Percentiles rank a stretch among this genome's conserved stretches.
These are phyloP conservation scores for Leavenworthia alabamica DNA, from an alignment of 345 rosid species.

Conservation along the genomic window DNA sequence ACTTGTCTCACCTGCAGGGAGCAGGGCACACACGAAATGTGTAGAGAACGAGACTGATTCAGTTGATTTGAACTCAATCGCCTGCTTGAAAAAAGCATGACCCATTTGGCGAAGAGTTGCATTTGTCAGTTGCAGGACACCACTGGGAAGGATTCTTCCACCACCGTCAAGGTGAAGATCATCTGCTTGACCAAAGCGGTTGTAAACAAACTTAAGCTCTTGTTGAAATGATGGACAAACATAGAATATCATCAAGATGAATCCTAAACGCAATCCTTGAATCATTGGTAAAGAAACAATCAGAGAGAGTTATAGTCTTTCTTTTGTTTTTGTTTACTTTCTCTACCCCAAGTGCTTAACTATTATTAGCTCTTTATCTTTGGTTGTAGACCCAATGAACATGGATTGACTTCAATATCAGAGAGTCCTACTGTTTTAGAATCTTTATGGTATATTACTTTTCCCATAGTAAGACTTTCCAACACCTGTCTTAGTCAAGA, in stretches of 20 bases:
- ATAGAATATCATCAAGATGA: constrained; percentile 4
- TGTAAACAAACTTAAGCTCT: constrained; percentile 34
- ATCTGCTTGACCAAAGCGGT: constrained; percentile 33
- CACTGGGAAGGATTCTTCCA: constrained; percentile 31
- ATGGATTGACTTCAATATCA: not conserved
- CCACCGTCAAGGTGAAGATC: constrained; percentile 27
- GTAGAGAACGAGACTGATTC: constrained; percentile 36
- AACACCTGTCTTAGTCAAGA: constrained; percentile 15
- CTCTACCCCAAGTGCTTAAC: not conserved
- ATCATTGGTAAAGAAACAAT: constrained; percentile 2
- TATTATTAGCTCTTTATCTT: constrained; percentile 6
- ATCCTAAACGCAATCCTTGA: constrained; percentile 12
- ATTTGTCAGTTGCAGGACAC: constrained; percentile 47
- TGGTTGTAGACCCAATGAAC: constrained; percentile 5
- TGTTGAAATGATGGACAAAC: constrained; percentile 16
- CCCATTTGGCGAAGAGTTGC: constrained; percentile 27
- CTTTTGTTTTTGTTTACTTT: not conserved
- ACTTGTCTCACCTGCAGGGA: constrained; percentile 24
- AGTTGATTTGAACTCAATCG: constrained; percentile 37
- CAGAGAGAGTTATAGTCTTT: not conserved
- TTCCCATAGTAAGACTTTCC: constrained; percentile 2
- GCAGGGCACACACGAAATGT: constrained; percentile 34
- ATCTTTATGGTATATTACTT: constrained; percentile 16
- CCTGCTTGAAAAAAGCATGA: constrained; percentile 36
- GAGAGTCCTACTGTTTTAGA: constrained; percentile 3